Conservation (phyloP, 768 basidiomycete genomes). For the Kwoniella mangroviensis region DNA sequence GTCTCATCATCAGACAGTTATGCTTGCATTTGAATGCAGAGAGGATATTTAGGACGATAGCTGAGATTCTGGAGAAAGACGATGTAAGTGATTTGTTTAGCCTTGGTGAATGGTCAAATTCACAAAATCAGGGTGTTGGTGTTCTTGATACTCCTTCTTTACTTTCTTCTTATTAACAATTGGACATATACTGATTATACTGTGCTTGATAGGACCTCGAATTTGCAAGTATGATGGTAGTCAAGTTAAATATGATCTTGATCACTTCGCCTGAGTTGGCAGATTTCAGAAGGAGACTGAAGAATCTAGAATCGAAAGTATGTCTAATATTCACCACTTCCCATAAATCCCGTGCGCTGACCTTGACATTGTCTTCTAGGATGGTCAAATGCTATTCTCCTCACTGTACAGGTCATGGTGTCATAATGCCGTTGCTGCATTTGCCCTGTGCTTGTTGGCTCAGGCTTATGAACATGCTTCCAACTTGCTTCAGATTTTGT, state of each 20-base stretch:
- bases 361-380: slow-evolving; percentile 63
- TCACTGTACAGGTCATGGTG: slow-evolving; percentile 97
- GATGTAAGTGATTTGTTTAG: slow-evolving; percentile 66
- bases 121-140: too few species aligned
- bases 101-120: too few species aligned
- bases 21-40: slow-evolving; percentile 94
- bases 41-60: slow-evolving; percentile 90
- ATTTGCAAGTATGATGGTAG: slow-evolving; percentile 95
- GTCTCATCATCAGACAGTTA: slow-evolving; percentile 91
- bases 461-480: slow-evolving; percentile 99
- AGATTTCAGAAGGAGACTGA: slow-evolving; percentile 89
- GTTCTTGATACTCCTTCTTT: too few species aligned
- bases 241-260: slow-evolving; percentile 94
- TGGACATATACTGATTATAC: slow-evolving; percentile 5
- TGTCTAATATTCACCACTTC: slow-evolving; percentile 43
- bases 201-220: slow-evolving; percentile 75
- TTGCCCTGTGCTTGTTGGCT: slow-evolving; percentile 92
- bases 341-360: not conserved
- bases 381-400: slow-evolving; percentile 93
- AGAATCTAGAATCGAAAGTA: slow-evolving; percentile 90
- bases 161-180: too few species aligned
- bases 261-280: slow-evolving; percentile 95
- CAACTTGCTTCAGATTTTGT: slow-evolving; percentile 95
- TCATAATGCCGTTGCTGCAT: slow-evolving; percentile 95
- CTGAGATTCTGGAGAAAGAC: slow-evolving; percentile 96